Evolutionary conservation across 495 filamentous ascomycete genomes (phyloP), one percentile per base, ranked within the genome.

Genomic region (Talaromyces proteolyticus): DNA sequence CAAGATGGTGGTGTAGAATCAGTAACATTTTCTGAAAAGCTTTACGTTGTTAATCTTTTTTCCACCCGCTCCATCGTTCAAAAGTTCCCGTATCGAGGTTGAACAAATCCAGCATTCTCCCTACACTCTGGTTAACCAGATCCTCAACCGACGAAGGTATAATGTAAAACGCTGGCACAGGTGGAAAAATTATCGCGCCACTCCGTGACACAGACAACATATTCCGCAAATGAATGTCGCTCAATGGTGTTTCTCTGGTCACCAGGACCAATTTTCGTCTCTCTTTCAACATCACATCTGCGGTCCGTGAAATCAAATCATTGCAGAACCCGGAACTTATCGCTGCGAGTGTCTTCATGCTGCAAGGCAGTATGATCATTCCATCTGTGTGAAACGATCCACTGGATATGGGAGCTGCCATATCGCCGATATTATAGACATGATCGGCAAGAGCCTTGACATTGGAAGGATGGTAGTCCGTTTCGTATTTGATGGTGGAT

Each of bases 231-330:
- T 76, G 71, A 51, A 75, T 74, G 25, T 63, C 62, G 42, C 68
- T 73, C 46, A 76, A 26, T 2, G 73, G 71, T 1, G 71, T 74
- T 52, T 76, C 73, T 17, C 73, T 36, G 6, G 63, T 59, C 12
- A 67, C 71, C 4, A 75, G 57, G 0, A 76, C 69, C 10, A 76
- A 48, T 18, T 48, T 55, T 18, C 70, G 53, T 8, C 71, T 51
- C 48, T 76, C 73, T 49, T 76, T 74, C 10, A 76, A 57, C 57
- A 65, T 67, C 1, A 76, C 73, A 46, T 73, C 70, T 6, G 73
- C 71, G 0, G 69, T 66, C 1, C 73, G 61, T 0, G 69, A 65
- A 38, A 73, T 76, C 12, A 76, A 44, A 53, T 76, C 71, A 39
- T 76, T 65, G 41, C 59, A 64, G 48, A 57, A 63, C 5, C 66